Conservation (phyloP, 768 basidiomycete genomes). For the Mycena galopus region DNA sequence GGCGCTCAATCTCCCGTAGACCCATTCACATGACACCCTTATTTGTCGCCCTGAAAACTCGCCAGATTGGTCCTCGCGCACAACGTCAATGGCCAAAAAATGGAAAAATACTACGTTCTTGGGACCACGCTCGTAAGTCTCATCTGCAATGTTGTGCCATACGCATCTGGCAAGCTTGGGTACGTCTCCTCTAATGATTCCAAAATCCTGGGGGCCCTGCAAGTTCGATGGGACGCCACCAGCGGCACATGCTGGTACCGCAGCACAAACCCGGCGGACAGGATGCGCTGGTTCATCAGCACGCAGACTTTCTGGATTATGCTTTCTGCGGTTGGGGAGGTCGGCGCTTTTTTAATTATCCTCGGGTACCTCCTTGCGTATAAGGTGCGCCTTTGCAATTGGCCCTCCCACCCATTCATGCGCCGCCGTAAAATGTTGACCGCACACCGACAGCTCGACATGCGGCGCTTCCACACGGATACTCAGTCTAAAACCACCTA, state of each 20-base stretch:
- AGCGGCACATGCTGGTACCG: too few relatives aligned
- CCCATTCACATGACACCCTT: neutral
- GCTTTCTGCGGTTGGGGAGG: constrained; percentile 1
- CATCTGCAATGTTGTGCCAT: neutral
- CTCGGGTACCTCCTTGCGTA: constrained; percentile 2
- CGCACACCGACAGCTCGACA: neutral
- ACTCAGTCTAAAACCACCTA: neutral
- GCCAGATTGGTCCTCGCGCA: neutral
- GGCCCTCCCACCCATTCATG: too few relatives aligned
- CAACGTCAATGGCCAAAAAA: too few relatives aligned
- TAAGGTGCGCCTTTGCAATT: neutral
- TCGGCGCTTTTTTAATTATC: neutral
- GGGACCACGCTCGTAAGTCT: neutral
- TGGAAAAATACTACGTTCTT: neutral
- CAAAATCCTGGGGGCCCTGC: too few relatives aligned
- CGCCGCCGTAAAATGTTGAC: neutral
- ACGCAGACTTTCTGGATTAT: too few relatives aligned
- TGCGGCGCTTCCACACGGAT: neutral
- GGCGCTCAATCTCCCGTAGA: neutral
- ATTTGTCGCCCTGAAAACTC: too few relatives aligned
- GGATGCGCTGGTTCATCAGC: too few relatives aligned
- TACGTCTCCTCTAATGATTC: too few relatives aligned
- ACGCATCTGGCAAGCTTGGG: neutral
- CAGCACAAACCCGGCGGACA: too few relatives aligned
- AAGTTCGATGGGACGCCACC: too few relatives aligned